Conservation (phyloP, 169 alveolate species). For the Eimeria nieschulzi region DNA sequence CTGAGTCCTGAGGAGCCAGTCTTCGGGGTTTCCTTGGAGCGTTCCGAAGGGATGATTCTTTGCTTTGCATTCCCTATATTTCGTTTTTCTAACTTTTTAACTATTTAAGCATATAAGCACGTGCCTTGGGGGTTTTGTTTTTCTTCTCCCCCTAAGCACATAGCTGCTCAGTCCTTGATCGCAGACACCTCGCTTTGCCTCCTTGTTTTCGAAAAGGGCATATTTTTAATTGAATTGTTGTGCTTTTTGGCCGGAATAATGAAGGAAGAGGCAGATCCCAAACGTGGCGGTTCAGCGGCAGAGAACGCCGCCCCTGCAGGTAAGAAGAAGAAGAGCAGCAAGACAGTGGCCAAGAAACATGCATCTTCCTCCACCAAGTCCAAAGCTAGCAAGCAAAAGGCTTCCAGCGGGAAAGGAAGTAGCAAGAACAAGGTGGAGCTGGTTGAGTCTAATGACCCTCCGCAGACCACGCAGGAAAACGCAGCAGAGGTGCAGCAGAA, state of each 20-base stretch:
- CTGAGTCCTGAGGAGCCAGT: too few species aligned
- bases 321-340: conserved; percentile 24
- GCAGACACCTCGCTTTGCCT: too few species aligned
- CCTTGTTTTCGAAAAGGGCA: too few species aligned
- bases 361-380: conserved; percentile 33
- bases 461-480: background rate
- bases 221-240: background rate
- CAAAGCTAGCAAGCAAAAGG: conserved; percentile 11
- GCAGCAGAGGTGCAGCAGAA: conserved; percentile 14
- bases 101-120: too few species aligned
- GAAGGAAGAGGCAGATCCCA: conserved; percentile 55
- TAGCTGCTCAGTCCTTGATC: background rate
- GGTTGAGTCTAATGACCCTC: background rate
- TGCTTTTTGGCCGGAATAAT: background rate
- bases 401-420: background rate
- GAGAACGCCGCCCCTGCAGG: background rate
- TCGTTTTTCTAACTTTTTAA: too few species aligned
- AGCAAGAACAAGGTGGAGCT: background rate
- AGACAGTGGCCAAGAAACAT: conserved; percentile 16
- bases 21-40: too few species aligned
- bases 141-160: too few species aligned
- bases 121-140: too few species aligned
- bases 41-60: too few species aligned
- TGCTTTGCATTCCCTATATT: too few species aligned
- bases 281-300: background rate